These are phyloP conservation scores for Gossypium anomalum DNA, from an alignment of 345 rosid species.

Conservation along the genomic window DNA sequence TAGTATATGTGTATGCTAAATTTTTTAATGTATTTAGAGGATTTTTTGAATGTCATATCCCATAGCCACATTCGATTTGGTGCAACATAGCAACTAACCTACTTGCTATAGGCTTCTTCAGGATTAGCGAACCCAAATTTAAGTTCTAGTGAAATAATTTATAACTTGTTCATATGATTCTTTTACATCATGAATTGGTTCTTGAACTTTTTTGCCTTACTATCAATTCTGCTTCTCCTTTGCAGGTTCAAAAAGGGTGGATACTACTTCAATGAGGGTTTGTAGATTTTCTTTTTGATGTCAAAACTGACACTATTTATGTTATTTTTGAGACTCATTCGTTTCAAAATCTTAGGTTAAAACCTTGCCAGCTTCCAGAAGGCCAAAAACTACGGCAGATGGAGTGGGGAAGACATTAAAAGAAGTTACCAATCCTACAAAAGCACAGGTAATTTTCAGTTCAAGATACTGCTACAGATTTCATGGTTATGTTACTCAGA, in stretches of 20 bases:
- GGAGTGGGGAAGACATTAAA: constrained; percentile 10
- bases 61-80: too few species aligned
- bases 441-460: constrained; percentile 16
- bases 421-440: constrained; percentile 4
- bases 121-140: background rate
- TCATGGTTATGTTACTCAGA: background rate
- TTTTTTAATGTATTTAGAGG: background rate
- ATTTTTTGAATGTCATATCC: too few species aligned
- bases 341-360: constrained; percentile 22
- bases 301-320: background rate
- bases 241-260: constrained; percentile 25
- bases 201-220: background rate
- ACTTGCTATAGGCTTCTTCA: background rate
- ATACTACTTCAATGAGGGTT: constrained; percentile 3
- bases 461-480: background rate
- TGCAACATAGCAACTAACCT: too few species aligned
- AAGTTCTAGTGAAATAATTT: background rate
- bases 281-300: background rate
- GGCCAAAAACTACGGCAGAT: constrained; percentile 7
- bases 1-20: background rate
- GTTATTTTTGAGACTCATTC: background rate
- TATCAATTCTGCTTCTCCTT: background rate
- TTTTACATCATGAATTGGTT: background rate
- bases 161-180: background rate
- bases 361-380: constrained; percentile 12